These are phyloP conservation scores for Aotearoamyces nothofagi DNA, from an alignment of 2,329 filamentous ascomycete genomes.

Conservation along the genomic window DNA sequence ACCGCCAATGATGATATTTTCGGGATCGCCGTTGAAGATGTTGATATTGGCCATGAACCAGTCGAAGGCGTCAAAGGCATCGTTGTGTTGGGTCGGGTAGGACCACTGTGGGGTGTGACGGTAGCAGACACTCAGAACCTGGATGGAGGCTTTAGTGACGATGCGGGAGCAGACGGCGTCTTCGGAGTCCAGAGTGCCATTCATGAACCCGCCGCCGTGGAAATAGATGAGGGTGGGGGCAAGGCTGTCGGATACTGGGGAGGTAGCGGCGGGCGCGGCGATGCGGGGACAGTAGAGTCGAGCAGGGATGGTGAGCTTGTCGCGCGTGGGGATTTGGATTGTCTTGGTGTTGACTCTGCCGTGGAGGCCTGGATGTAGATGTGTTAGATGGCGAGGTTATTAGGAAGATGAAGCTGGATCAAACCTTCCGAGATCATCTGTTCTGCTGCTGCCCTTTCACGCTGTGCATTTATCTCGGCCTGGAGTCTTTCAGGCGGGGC, in stretches of 20 bases:
- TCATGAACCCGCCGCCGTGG: conserved; percentile 40
- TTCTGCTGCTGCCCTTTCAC: conserved; percentile 19
- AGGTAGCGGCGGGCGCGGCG: conserved; percentile 16
- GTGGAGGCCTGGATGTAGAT: conserved; percentile 1
- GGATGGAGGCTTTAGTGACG: conserved; percentile 17
- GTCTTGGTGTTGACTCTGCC: conserved; percentile 21
- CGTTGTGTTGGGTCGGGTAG: conserved; percentile 37
- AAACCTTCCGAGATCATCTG: conserved; percentile 17
- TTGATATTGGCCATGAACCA: conserved; percentile 33
- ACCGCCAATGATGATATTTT: conserved; percentile 28
- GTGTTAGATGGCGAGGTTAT: not conserved
- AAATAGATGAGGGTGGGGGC: conserved; percentile 33
- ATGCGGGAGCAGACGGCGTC: conserved; percentile 34
- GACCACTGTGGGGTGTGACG: conserved; percentile 38
- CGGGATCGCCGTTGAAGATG: conserved; percentile 23
- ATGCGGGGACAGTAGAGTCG: conserved; percentile 29
- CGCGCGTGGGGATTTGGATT: conserved; percentile 25
- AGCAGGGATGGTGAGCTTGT: conserved; percentile 27
- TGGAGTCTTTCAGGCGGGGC: conserved; percentile 14
- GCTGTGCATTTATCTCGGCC: conserved; percentile 15
- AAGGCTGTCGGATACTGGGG: no score
- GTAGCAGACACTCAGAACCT: conserved; percentile 33
- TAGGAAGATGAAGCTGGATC: conserved; percentile 3
- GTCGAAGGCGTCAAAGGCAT: conserved; percentile 35
- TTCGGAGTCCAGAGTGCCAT: conserved; percentile 36